Evolutionary conservation across 1,284 basidiomycete genomes (phyloP), one percentile per base, ranked within the genome.

Genomic region (Heterobasidion irregulare): DNA sequence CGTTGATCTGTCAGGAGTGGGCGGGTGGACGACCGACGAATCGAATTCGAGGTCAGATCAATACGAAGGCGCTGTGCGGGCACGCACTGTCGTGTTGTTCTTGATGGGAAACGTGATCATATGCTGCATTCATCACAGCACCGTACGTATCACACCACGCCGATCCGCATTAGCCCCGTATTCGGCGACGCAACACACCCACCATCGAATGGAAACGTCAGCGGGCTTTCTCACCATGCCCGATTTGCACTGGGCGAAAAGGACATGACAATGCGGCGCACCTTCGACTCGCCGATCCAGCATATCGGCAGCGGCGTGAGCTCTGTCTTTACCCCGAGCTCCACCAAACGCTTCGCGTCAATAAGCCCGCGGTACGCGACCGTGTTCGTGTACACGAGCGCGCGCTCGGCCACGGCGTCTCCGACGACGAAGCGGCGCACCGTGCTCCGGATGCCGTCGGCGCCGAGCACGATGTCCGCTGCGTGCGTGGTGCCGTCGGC

Each of bases 91-190:
- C 53, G 67, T 64, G 13, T 70, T 66, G 6, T 67, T 67, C 61
- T 75, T 70, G 56, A 86, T 79, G 0, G 80, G 78, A 62, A 80
- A 82, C 3, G 75, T 74, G 51, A 83, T 76, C 35, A 83, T 66
- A 63, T 85, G 83, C 78, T 83, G 57, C 48, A 52, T n/a, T 6
- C 26, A 6, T 26, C 6, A 26, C 26, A 26, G 26, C 26, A 26
- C 26, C 26, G 26, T 26, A 26, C 26, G 26, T 26, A 26, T 5
- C 26, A 26, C 26, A 26, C 26, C 18, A 2, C 18, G 18, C 18
- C 18, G 18, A 18, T 18, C 26, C 26, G 6, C 26, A 6, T 26
- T 6, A 5, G 26, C 26, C 26, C 26, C 26, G 26, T 5, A 26
- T 26, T 6, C 26, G 26, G 26, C 26, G 26, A 26, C 26, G 26